Evolutionary conservation across 2,329 filamentous ascomycete genomes (phyloP).

Genomic region (Neospermospora avenae): DNA sequence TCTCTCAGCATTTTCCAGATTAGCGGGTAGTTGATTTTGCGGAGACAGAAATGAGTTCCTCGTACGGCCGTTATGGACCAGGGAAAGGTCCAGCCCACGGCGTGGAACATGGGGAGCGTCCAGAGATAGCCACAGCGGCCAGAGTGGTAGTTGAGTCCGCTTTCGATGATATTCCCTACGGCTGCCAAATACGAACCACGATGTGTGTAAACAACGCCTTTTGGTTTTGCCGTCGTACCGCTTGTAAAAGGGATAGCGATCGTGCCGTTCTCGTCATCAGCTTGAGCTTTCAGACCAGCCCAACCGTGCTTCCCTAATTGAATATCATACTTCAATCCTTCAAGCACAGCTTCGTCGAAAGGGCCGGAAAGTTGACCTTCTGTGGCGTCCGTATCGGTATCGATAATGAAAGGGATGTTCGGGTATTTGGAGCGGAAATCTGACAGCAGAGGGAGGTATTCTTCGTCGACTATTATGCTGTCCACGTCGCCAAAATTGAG

Average conservation of each 20-base stretch:
- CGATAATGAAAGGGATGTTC: slow-evolving; percentile 68
- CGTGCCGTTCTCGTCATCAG: slow-evolving; percentile 70
- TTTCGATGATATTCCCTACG: slow-evolving; percentile 83
- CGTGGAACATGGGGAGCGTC: slow-evolving; percentile 85
- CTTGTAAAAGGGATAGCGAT: slow-evolving; percentile 92
- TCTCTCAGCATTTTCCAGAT: slow-evolving; percentile 89
- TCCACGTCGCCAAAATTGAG: slow-evolving; percentile 86
- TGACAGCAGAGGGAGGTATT: slow-evolving; percentile 70
- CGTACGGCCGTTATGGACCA: slow-evolving; percentile 92
- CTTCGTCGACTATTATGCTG: slow-evolving; percentile 78
- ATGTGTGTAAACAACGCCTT: slow-evolving; percentile 91
- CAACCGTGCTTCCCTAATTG: slow-evolving; percentile 68
- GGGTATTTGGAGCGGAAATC: slow-evolving; percentile 60
- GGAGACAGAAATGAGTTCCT: slow-evolving; percentile 90
- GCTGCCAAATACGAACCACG: slow-evolving; percentile 82
- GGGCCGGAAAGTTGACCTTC: slow-evolving; percentile 72
- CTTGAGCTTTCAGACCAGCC: slow-evolving; percentile 67
- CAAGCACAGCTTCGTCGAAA: slow-evolving; percentile 78
- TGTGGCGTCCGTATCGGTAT: slow-evolving; percentile 75
- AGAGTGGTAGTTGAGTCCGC: slow-evolving; percentile 68
- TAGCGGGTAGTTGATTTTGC: slow-evolving; percentile 90
- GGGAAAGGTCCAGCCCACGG: slow-evolving; percentile 66
- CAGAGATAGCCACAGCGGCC: slow-evolving; percentile 80
- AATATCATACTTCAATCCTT: slow-evolving; percentile 72
- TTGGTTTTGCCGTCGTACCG: slow-evolving; percentile 86